Evolutionary conservation across 768 basidiomycete genomes (phyloP).

Genomic region (Collybiopsis confluens): DNA sequence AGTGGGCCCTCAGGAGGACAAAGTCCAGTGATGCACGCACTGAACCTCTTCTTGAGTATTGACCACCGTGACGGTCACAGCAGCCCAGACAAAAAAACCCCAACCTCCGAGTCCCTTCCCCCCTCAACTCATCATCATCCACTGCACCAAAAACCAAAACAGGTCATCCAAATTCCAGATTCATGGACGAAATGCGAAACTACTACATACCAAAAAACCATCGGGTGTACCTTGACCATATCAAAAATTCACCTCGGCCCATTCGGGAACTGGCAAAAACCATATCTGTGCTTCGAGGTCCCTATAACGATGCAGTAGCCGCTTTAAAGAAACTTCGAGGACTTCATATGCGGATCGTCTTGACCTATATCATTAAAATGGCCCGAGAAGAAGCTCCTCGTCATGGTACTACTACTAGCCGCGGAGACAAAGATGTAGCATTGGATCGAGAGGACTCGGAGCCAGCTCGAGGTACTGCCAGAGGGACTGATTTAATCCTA

Average conservation of each 20-base stretch:
- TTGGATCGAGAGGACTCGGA: slow-evolving; percentile 37
- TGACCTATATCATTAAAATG: slow-evolving; percentile 84
- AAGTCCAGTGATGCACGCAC: slow-evolving; percentile 82
- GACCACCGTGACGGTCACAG: too few species aligned
- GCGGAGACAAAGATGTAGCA: slow-evolving; percentile 47
- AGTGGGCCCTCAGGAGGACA: slow-evolving; percentile 94
- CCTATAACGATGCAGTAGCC: slow-evolving; percentile 76
- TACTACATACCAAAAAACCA: slow-evolving; percentile 94
- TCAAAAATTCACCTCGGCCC: slow-evolving; percentile 55
- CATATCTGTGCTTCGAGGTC: slow-evolving; percentile 55
- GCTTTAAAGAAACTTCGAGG: slow-evolving; percentile 84
- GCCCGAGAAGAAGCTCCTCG: slow-evolving; percentile 55
- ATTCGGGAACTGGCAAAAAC: slow-evolving; percentile 57
- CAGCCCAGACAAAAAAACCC: too few species aligned
- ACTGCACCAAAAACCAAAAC: slow-evolving; percentile 58
- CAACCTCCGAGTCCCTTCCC: too few species aligned
- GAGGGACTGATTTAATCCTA: slow-evolving; percentile 77
- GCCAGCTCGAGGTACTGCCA: slow-evolving; percentile 78
- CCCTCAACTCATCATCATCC: slow-evolving; percentile 62
- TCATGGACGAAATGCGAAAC: slow-evolving; percentile 93
- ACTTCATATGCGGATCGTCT: slow-evolving; percentile 84
- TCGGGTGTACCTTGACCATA: slow-evolving; percentile 73
- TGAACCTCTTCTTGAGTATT: slow-evolving; percentile 84
- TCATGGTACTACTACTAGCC: slow-evolving; percentile 47
- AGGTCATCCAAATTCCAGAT: slow-evolving; percentile 65